Base-by-base conservation (phyloP, 805 yeast species). In the Schizosaccharomyces pombe region DNA sequence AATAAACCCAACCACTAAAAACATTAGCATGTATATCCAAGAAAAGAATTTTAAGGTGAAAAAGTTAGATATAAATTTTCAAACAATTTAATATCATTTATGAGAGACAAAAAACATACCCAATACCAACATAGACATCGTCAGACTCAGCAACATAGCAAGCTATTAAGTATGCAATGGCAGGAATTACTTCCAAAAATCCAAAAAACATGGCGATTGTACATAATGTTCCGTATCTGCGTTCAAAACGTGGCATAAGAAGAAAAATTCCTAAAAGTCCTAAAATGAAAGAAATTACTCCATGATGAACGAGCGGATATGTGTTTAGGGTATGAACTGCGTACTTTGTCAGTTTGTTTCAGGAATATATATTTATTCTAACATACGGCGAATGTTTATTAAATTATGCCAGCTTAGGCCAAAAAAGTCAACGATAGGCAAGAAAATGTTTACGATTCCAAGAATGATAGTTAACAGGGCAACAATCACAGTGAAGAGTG, bases 311-410 rank as follows among this genome's bases (percentile, higher is more conserved):
- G 9, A 58, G 49, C 16, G 60, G 60, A 47, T 58, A 58, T 9
- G 60, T 58, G 40, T 58, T 12, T 19, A 58, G 32, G 19, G 60
- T 24, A 43, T 58, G 55, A 14, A 58, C 63, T 62, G 6, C 76
- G 75, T 67, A 77, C 12, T 32, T 32, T 83, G 5, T 76, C 89
- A 0, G 97, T 89, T 65, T 84, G 85, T 9, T 97, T 14, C 31
- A 6, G 39, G 16, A 12, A 4, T 1, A 52, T 6, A 22, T 28
- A 12, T 12, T 5, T n/a, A 9, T 2, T 11, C 14, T 22, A 28
- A 43, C 49, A 29, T 43, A 43, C 49, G 11, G 5, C 49, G 19
- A 8, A 43, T 8, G 5, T 9, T 28, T 5, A 16, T 22, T 5
- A 43, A 22, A 26, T 43, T 43, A 6, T 4, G 14, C 11, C 19